Evolutionary conservation across 306 rosid genomes (phyloP), one percentile per base, ranked within the genome.

Genomic region (Luffa acutangula): DNA sequence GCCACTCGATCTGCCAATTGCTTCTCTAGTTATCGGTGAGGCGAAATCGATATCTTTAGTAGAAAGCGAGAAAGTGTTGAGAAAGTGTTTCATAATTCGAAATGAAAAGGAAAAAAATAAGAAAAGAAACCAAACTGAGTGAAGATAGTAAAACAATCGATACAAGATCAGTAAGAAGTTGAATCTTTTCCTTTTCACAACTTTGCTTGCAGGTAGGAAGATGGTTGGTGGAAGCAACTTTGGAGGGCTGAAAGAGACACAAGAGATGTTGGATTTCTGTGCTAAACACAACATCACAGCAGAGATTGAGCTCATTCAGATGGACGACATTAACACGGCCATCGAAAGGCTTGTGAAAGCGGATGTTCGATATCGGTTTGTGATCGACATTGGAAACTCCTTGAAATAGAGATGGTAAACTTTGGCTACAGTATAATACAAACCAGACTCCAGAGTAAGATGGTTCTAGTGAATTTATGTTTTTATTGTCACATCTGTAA

Each of bases 181-280:
- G 2, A 60, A 63, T 13, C 14, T 18, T 69, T 69, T 0, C 53
- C 18, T 33, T 72, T 25, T 72, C 11, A 3, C 54, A 72, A 25
- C 58, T 72, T 41, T 42, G 21, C 25, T 9, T 71, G 54, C 88
- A 92, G 98, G 89, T 71, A 71, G 97, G 76, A 94, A 86, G 87
- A 92, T 94, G 70, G 81, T 94, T 21, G 98, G 97, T 21, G 98
- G 98, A 53, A 92, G 97, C 85, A 89, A 89, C 90, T 8, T 94
- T 1, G 98, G 98, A 80, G 97, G 97, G 73, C 13, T 92, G 25
- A 88, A 94, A 80, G 98, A 94, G 90, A 94, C 98, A 12, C 98
- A 94, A 59, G 98, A 94, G 81, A 94, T 94, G 98, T 92, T 94
- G 17, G 92, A 94, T 70, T 94, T 94, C 72, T 89, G 95, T 58